phyloP scores from a whole-genome alignment of 768 basidiomycete species.

The Mycena vulgaris region DNA sequence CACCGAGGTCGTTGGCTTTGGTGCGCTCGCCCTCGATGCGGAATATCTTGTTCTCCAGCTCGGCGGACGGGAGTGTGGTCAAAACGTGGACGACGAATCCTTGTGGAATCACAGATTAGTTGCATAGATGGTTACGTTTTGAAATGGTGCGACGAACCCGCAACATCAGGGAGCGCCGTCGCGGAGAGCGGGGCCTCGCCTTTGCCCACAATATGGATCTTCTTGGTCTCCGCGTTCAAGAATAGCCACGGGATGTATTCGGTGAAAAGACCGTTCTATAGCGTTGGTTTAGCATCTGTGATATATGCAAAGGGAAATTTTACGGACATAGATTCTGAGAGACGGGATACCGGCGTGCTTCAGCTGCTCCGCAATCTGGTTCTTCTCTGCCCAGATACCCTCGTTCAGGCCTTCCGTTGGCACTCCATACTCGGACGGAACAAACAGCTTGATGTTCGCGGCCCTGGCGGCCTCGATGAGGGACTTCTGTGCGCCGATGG shows the following conservation, averaged over 20 bases:
- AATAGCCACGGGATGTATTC: slow-evolving; percentile 43
- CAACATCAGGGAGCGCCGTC: slow-evolving; percentile 50
- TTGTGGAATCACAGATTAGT: slow-evolving; percentile 20
- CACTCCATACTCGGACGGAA: slow-evolving; percentile 55
- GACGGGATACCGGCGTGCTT: slow-evolving; percentile 49
- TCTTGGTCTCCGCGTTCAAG: slow-evolving; percentile 44
- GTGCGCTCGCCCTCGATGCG: slow-evolving; percentile 48
- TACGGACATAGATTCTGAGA: slow-evolving; percentile 50
- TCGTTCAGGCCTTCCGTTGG: slow-evolving; percentile 50
- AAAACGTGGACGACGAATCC: slow-evolving; percentile 54
- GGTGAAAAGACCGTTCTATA: slow-evolving; percentile 45
- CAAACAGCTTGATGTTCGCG: slow-evolving; percentile 55
- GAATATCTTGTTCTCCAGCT: slow-evolving; percentile 49
- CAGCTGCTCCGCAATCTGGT: slow-evolving; percentile 49
- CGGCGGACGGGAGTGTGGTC: slow-evolving; percentile 44
- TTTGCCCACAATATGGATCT: slow-evolving; percentile 48
- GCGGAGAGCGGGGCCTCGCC: slow-evolving; percentile 47
- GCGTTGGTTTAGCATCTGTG: not conserved
- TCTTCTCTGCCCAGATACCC: slow-evolving; percentile 45
- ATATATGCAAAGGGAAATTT: slow-evolving; percentile 4
- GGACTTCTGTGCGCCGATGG: slow-evolving; percentile 41
- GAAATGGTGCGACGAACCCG: slow-evolving; percentile 44
- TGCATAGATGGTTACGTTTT: not conserved
- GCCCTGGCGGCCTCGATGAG: slow-evolving; percentile 52
- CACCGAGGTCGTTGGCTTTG: slow-evolving; percentile 43